phyloP scores from a whole-genome alignment of 139 green algal genomes.

The Asterochloris sp. region DNA sequence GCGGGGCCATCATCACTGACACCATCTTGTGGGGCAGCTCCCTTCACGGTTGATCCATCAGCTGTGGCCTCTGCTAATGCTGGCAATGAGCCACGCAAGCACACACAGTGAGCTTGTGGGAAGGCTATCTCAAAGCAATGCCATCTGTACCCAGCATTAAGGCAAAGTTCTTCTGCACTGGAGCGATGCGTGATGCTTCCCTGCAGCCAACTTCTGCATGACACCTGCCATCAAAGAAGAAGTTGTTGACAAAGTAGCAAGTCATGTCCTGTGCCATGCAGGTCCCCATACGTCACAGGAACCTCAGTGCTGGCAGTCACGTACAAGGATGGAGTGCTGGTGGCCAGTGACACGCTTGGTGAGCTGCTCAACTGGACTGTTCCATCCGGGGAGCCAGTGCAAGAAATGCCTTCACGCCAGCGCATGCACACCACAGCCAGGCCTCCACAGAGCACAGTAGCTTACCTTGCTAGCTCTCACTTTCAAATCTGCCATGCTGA shows the following conservation, averaged over 20 bases:
- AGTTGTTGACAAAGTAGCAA: neutral
- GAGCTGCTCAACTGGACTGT: neutral
- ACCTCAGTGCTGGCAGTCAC: slow-evolving; percentile 92
- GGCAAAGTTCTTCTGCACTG: neutral
- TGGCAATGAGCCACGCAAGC: slow-evolving; percentile 23
- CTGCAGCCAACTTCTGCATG: neutral
- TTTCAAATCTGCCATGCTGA: no score
- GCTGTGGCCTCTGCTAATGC: slow-evolving; percentile 16
- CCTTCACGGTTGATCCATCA: slow-evolving; percentile 71
- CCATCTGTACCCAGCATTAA: neutral
- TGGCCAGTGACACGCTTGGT: slow-evolving; percentile 93
- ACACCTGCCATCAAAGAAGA: neutral
- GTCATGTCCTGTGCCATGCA: slow-evolving; percentile 34
- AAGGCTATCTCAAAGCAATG: neutral
- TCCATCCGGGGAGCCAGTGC: neutral
- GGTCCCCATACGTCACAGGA: slow-evolving; percentile 92
- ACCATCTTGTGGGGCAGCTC: slow-evolving; percentile 55
- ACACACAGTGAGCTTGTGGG: slow-evolving; percentile 38
- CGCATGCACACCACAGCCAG: no score
- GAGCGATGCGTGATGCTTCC: neutral
- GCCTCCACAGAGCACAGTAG: no score
- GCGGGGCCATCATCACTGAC: slow-evolving; percentile 31
- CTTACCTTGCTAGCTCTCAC: no score
- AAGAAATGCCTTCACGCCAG: neutral
- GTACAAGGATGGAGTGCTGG: slow-evolving; percentile 93